Conservation (phyloP, 805 yeast genomes). For the Saccharomycopsis fodiens region DNA sequence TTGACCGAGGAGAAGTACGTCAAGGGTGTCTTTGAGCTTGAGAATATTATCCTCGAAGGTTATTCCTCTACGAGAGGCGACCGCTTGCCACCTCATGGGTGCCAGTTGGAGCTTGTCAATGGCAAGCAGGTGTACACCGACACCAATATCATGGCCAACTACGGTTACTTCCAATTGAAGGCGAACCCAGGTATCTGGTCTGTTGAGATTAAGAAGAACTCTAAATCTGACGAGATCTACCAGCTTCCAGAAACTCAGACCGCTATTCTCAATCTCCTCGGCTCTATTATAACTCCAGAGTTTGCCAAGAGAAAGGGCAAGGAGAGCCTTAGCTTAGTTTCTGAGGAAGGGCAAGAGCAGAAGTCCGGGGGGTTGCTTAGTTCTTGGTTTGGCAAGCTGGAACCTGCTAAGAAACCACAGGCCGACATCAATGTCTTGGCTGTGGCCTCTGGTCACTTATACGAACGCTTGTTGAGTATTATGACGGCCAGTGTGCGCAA, state of each 20-base stretch:
- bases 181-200: conserved; percentile 67
- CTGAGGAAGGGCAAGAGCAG: conserved; percentile 6
- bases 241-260: conserved; percentile 32
- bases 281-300: conserved; percentile 38
- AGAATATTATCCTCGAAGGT: conserved; percentile 62
- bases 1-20: conserved; percentile 31
- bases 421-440: conserved; percentile 76
- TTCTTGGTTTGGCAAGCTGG: conserved; percentile 13
- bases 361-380: conserved; percentile 20
- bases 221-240: conserved; percentile 37
- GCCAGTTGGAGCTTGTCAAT: conserved; percentile 30
- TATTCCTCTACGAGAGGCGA: conserved; percentile 36
- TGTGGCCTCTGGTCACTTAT: conserved; percentile 74
- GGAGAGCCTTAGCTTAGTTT: conserved; percentile 23
- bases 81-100: conserved; percentile 38
- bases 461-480: conserved; percentile 66
- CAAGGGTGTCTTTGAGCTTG: conserved; percentile 42
- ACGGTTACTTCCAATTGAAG: conserved; percentile 78
- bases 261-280: conserved; percentile 37
- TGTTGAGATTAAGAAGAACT: conserved; percentile 36
- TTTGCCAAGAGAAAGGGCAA: conserved; percentile 36
- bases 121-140: conserved; percentile 31
- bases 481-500: conserved; percentile 74
- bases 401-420: conserved; percentile 23
- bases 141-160: conserved; percentile 67